These are phyloP conservation scores for Pseudocercospora ulei DNA, from an alignment of 2,329 filamentous ascomycete genomes.

Conservation along the genomic window DNA sequence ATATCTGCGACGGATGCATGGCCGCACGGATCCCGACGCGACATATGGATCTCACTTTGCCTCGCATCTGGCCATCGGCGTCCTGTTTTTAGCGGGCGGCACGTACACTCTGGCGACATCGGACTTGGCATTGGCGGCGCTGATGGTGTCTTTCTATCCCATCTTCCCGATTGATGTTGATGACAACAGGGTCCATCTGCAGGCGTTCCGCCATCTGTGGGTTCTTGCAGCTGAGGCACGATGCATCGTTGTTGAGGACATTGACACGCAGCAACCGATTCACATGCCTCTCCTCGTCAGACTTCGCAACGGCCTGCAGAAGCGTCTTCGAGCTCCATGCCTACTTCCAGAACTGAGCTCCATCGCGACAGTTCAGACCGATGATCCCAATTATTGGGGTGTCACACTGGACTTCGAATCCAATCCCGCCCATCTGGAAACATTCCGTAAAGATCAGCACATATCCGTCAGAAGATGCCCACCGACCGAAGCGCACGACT, in stretches of 20 bases:
- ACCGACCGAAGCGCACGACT: constrained; percentile 44
- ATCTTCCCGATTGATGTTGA: constrained; percentile 80
- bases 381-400: constrained; percentile 66
- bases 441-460: constrained; percentile 61
- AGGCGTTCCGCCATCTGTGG: constrained; percentile 96
- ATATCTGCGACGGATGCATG: constrained; percentile 76
- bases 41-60: constrained; percentile 92
- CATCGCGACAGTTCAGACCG: constrained; percentile 53
- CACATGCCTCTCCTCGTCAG: constrained; percentile 37
- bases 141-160: constrained; percentile 88
- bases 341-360: constrained; percentile 56
- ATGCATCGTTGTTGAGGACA: constrained; percentile 78
- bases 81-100: constrained; percentile 83
- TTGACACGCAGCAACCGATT: constrained; percentile 71
- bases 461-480: constrained; percentile 63
- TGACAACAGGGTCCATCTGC: constrained; percentile 88
- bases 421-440: constrained; percentile 51
- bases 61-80: constrained; percentile 79
- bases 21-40: constrained; percentile 69
- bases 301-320: constrained; percentile 25
- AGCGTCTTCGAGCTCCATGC: constrained; percentile 45
- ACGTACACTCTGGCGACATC: constrained; percentile 86
- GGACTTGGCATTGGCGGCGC: constrained; percentile 71
- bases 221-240: constrained; percentile 82
- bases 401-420: constrained; percentile 63